Conservation (phyloP, 2,329 filamentous ascomycete genomes). For the Talaromyces marneffei region DNA sequence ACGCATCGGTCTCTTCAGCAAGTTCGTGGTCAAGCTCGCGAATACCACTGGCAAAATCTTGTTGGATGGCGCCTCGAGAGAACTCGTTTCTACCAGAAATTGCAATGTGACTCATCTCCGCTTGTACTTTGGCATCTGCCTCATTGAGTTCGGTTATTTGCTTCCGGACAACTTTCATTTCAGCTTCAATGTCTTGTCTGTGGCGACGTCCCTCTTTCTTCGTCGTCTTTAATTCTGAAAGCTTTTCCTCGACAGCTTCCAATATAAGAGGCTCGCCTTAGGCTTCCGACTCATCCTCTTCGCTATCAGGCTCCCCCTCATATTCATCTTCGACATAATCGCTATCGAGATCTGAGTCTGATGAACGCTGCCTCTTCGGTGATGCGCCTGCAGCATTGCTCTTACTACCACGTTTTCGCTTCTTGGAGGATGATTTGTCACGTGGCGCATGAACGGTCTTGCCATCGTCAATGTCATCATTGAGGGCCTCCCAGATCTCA, state of each 20-base stretch:
- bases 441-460: conserved; percentile 34
- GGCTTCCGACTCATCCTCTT: neutral
- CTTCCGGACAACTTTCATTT: conserved; percentile 26
- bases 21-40: conserved; percentile 48
- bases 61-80: conserved; percentile 49
- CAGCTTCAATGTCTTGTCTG: conserved; percentile 38
- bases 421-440: neutral
- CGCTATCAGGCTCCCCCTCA: conserved; percentile 9
- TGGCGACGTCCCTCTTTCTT: conserved; percentile 38
- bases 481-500: conserved; percentile 42
- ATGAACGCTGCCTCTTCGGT: neutral
- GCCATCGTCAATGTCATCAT: conserved; percentile 36
- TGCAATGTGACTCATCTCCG: conserved; percentile 32
- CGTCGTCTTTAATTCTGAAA: conserved; percentile 17
- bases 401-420: conserved; percentile 32
- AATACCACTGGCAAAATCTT: conserved; percentile 56
- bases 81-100: conserved; percentile 54
- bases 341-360: neutral
- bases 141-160: conserved; percentile 21
- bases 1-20: conserved; percentile 49
- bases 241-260: conserved; percentile 8
- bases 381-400: conserved; percentile 33
- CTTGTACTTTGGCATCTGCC: conserved; percentile 28
- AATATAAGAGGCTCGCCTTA: neutral
- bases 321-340: neutral